Conservation (phyloP, 2,329 filamentous ascomycete species). For the Fusarium nematophilum region DNA sequence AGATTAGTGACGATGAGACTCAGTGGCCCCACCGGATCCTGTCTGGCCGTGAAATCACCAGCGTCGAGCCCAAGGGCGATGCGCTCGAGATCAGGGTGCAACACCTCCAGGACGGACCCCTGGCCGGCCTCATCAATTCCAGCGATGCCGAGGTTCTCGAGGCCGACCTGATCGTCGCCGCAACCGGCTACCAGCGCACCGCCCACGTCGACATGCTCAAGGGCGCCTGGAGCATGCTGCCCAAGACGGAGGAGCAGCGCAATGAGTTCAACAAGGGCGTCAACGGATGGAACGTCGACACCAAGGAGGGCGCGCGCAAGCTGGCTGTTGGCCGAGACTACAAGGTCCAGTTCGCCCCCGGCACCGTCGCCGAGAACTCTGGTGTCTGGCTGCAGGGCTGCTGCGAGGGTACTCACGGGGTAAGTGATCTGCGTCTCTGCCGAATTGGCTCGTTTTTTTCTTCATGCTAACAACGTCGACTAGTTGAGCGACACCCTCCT, state of each 20-base stretch:
- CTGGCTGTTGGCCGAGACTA: constrained; percentile 84
- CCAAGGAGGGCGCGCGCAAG: constrained; percentile 54
- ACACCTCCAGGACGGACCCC: constrained; percentile 53
- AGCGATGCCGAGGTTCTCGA: constrained; percentile 71
- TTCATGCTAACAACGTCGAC: constrained; percentile 33
- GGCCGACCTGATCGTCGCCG: constrained; percentile 85
- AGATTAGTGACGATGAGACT: constrained; percentile 73
- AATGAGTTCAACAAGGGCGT: constrained; percentile 49
- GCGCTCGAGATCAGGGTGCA: constrained; percentile 70
- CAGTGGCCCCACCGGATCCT: constrained; percentile 88
- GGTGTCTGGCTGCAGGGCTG: constrained; percentile 95
- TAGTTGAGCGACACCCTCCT: constrained; percentile 84
- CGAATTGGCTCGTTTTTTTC: constrained; percentile 1
- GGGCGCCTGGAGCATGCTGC: constrained; percentile 73
- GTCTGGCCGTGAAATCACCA: constrained; percentile 72
- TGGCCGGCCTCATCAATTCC: constrained; percentile 54
- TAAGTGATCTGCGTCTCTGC: constrained; percentile 64
- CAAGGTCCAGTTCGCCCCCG: constrained; percentile 75
- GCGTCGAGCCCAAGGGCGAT: constrained; percentile 65
- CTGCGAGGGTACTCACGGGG: constrained; percentile 91
- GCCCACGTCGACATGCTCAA: constrained; percentile 82
- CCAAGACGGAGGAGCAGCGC: constrained; percentile 54
- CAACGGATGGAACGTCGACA: constrained; percentile 55
- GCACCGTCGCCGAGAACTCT: constrained; percentile 75
- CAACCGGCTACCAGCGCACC: constrained; percentile 85